These are phyloP conservation scores for Cyberlindnera samutprakarnensis DNA, from an alignment of 805 yeast genomes.

Conservation along the genomic window DNA sequence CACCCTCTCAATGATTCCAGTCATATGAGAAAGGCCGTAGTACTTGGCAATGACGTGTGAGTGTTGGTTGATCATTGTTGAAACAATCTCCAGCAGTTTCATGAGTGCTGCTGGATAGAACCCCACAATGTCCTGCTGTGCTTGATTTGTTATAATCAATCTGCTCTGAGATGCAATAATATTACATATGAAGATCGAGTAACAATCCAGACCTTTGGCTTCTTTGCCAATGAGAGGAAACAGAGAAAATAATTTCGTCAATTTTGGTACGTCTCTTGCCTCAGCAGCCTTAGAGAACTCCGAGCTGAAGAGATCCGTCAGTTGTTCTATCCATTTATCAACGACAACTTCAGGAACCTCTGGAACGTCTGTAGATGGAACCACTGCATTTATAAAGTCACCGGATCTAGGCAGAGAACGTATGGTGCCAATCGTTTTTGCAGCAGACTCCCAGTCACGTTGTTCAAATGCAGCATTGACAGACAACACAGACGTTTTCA, in stretches of 20 bases:
- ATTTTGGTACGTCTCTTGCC: constrained; percentile 52
- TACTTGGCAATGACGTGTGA: constrained; percentile 66
- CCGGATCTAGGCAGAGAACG: constrained; percentile 56
- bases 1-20: constrained; percentile 59
- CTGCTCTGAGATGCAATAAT: constrained; percentile 78
- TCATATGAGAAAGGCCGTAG: constrained; percentile 60
- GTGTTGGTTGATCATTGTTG: constrained; percentile 81
- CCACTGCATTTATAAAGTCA: constrained; percentile 67
- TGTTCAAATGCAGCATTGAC: constrained; percentile 63
- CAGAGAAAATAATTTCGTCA: constrained; percentile 75
- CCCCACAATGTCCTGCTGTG: constrained; percentile 37
- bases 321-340: constrained; percentile 47
- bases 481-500: constrained; percentile 58
- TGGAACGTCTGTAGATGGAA: constrained; percentile 83
- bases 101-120: constrained; percentile 52
- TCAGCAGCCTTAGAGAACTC: constrained; percentile 70
- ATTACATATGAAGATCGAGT: constrained; percentile 79
- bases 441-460: constrained; percentile 71
- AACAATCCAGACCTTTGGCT: constrained; percentile 65
- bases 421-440: constrained; percentile 52
- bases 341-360: constrained; percentile 62
- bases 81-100: constrained; percentile 75
- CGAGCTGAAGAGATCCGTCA: constrained; percentile 47
- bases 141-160: constrained; percentile 42
- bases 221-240: constrained; percentile 81